A percentile compares a stretch with the other conserved stretches of the same genome.
phyloP scores from a whole-genome alignment of 345 rosid genomes.

The Crucihimalaya himalaica region DNA sequence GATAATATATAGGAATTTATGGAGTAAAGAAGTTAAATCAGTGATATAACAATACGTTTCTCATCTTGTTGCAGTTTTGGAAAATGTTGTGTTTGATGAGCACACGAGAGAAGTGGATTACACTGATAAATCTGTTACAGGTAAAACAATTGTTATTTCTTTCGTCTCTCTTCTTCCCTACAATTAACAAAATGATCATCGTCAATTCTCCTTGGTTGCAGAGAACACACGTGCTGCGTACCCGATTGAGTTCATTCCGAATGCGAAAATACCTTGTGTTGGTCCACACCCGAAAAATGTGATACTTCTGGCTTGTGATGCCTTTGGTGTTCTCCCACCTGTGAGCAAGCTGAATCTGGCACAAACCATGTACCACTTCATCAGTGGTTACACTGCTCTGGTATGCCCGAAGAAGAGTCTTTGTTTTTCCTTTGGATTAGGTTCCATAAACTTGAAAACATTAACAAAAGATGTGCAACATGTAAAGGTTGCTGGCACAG shows the following conservation, averaged over 20 bases:
- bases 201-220: constrained; percentile 32
- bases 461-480: constrained; percentile 4
- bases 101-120: constrained; percentile 88
- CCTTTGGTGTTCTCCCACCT: constrained; percentile 97
- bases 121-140: constrained; percentile 86
- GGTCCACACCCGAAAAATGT: constrained; percentile 94
- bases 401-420: constrained; percentile 35
- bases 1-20: neutral
- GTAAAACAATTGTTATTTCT: constrained; percentile 37
- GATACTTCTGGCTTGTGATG: constrained; percentile 92
- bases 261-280: constrained; percentile 85
- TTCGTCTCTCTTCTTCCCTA: neutral
- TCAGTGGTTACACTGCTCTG: constrained; percentile 97
- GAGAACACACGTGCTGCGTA: constrained; percentile 97
- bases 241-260: constrained; percentile 91
- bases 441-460: constrained; percentile 8
- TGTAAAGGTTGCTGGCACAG: constrained; percentile 88
- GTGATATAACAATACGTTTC: neutral
- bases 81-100: constrained; percentile 94
- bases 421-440: neutral
- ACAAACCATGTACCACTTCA: constrained; percentile 98
- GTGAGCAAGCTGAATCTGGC: constrained; percentile 93
- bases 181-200: neutral
- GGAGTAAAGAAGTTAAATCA: neutral
- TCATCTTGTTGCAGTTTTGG: constrained; percentile 59